These are phyloP conservation scores for Dentipellis fragilis DNA, from an alignment of 768 basidiomycete genomes.

Conservation along the genomic window DNA sequence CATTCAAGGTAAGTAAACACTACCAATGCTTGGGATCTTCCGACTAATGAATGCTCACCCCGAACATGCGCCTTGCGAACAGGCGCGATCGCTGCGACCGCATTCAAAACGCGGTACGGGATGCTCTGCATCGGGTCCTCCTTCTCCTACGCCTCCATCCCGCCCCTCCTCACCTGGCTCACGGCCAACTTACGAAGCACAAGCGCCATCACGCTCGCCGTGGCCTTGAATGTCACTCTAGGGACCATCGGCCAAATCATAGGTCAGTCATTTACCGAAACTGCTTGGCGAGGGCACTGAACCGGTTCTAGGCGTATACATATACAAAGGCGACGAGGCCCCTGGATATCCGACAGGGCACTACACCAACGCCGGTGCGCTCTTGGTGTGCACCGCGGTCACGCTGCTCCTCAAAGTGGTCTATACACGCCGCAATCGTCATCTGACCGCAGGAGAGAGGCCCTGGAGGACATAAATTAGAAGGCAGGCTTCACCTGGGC, in stretches of 20 bases:
- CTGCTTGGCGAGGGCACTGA: too few species aligned
- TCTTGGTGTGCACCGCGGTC: slow-evolving; percentile 15
- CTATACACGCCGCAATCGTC: slow-evolving; percentile 12
- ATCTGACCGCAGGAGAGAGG: slow-evolving; percentile 7
- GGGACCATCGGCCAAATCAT: neutral
- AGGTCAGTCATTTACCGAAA: neutral
- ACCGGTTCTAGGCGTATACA: neutral
- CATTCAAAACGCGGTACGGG: slow-evolving; percentile 1
- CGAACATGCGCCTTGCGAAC: too few species aligned
- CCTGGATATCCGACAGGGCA: neutral
- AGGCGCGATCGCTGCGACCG: slow-evolving; percentile 1
- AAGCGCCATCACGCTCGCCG: neutral
- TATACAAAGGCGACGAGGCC: neutral
- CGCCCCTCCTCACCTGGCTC: neutral
- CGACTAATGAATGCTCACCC: too few species aligned
- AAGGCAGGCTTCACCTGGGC: too few species aligned
- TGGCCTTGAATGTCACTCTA: neutral
- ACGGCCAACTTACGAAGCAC: neutral
- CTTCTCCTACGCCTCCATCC: neutral
- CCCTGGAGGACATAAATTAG: slow-evolving; percentile 13
- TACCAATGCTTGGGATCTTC: too few species aligned
- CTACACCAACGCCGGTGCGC: neutral
- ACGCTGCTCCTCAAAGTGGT: slow-evolving; percentile 8
- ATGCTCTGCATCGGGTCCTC: neutral
- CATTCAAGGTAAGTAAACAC: neutral